phyloP scores from a whole-genome alignment of 768 basidiomycete species.

The Lactarius trivialis region DNA sequence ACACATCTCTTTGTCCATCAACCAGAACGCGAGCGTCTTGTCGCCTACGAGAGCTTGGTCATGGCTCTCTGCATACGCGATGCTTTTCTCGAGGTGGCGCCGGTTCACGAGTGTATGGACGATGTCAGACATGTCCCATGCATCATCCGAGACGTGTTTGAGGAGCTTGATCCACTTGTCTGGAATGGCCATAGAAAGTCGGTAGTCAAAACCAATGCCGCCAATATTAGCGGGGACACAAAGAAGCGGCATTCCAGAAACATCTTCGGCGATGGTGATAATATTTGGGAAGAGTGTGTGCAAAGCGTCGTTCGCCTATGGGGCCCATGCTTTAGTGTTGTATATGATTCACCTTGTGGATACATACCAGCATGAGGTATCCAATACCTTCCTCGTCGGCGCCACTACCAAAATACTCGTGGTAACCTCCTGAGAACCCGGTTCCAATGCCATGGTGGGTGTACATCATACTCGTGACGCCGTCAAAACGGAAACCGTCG shows the following conservation, averaged over 20 bases:
- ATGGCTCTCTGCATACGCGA: slow-evolving; percentile 93
- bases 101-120: slow-evolving; percentile 87
- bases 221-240: slow-evolving; percentile 72
- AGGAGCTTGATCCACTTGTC: slow-evolving; percentile 99
- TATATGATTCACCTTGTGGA: neutral
- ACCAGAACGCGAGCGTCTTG: slow-evolving; percentile 98
- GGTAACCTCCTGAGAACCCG: slow-evolving; percentile 96
- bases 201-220: slow-evolving; percentile 96
- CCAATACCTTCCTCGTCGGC: slow-evolving; percentile 87
- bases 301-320: slow-evolving; percentile 85
- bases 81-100: slow-evolving; percentile 81
- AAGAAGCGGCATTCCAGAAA: slow-evolving; percentile 97
- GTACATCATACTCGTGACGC: slow-evolving; percentile 99
- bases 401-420: slow-evolving; percentile 89
- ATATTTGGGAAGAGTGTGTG: slow-evolving; percentile 72
- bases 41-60: slow-evolving; percentile 98
- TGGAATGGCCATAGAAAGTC: slow-evolving; percentile 96
- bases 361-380: slow-evolving; percentile 92
- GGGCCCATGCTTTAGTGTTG: slow-evolving; percentile 8
- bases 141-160: slow-evolving; percentile 81
- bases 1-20: slow-evolving; percentile 99
- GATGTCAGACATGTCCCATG: slow-evolving; percentile 86
- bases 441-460: slow-evolving; percentile 95
- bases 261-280: slow-evolving; percentile 96
- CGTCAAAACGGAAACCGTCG: slow-evolving; percentile 98